Evolutionary conservation across 139 green algal species (phyloP).

Genomic region (Tetradesmus lagerheimii): DNA sequence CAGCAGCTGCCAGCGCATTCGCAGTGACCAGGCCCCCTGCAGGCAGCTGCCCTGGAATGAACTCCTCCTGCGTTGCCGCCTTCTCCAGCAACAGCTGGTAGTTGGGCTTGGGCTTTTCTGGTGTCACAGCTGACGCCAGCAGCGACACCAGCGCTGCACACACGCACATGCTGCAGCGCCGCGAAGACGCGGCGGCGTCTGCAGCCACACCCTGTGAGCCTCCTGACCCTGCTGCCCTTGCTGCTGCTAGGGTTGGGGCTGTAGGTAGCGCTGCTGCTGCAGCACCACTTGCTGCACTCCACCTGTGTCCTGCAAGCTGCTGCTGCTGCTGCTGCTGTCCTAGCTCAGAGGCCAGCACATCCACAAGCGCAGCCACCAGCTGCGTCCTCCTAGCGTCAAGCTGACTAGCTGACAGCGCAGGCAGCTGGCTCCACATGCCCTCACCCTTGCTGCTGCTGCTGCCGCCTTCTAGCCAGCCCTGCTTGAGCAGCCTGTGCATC

Average conservation of each 20-base stretch:
- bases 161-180: background rate
- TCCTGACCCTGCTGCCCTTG: background rate
- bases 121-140: constrained; percentile 2
- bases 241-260: background rate
- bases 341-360: background rate
- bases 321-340: constrained; percentile 20
- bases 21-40: background rate
- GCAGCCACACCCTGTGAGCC: too few relatives aligned
- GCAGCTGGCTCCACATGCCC: background rate
- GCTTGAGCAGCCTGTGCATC: constrained; percentile 31
- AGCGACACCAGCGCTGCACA: background rate
- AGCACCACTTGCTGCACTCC: too few relatives aligned
- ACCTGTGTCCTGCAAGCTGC: background rate
- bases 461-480: constrained; percentile 27
- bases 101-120: background rate
- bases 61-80: constrained; percentile 77
- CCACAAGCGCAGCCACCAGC: background rate
- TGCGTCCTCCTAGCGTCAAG: background rate
- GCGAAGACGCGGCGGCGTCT: background rate
- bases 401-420: background rate
- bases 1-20: background rate
- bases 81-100: constrained; percentile 71
- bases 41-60: constrained; percentile 60
- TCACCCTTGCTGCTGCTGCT: constrained; percentile 12
- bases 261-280: background rate